Conservation (phyloP, 2,329 filamentous ascomycete genomes). For the Neopestalotiopsis sp. region DNA sequence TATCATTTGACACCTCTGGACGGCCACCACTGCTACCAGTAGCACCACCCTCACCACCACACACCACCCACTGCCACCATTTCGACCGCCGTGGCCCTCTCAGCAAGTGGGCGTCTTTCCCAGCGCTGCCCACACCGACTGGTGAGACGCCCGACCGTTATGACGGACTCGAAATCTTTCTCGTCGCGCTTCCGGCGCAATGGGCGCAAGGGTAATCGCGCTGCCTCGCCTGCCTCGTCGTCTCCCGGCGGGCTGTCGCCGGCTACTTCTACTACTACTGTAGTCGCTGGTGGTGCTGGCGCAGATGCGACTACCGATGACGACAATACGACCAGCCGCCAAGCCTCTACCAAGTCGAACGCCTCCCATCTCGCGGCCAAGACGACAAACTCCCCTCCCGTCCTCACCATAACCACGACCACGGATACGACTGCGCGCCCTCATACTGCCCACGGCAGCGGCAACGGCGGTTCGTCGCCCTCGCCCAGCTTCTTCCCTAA, state of each 20-base stretch:
- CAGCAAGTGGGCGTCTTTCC: slow-evolving; percentile 10
- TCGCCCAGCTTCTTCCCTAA: slow-evolving; percentile 21
- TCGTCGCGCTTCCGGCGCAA: slow-evolving; percentile 34
- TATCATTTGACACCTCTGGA: background rate
- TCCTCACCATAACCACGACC: slow-evolving; percentile 32
- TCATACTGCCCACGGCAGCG: background rate
- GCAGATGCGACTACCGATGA: slow-evolving; percentile 10
- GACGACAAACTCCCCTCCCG: slow-evolving; percentile 23
- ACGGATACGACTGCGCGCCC: slow-evolving; percentile 27
- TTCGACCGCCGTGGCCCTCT: slow-evolving; percentile 1
- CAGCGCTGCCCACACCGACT: slow-evolving; percentile 8
- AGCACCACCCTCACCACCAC: background rate
- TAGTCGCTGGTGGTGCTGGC: slow-evolving; percentile 3
- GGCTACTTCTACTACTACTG: slow-evolving; percentile 17
- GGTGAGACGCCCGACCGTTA: slow-evolving; percentile 17
- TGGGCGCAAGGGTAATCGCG: slow-evolving; percentile 21
- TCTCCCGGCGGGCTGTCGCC: slow-evolving; percentile 21
- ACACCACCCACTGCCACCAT: background rate
- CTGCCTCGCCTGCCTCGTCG: slow-evolving; percentile 1
- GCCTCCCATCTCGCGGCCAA: slow-evolving; percentile 11
- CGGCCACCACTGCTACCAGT: background rate
- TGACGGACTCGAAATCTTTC: slow-evolving; percentile 30
- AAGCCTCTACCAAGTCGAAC: slow-evolving; percentile 5
- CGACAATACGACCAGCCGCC: background rate
- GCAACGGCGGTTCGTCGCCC: slow-evolving; percentile 23